Conservation (phyloP, 768 basidiomycete species). For the Tubosaeta brunneosetosa region DNA sequence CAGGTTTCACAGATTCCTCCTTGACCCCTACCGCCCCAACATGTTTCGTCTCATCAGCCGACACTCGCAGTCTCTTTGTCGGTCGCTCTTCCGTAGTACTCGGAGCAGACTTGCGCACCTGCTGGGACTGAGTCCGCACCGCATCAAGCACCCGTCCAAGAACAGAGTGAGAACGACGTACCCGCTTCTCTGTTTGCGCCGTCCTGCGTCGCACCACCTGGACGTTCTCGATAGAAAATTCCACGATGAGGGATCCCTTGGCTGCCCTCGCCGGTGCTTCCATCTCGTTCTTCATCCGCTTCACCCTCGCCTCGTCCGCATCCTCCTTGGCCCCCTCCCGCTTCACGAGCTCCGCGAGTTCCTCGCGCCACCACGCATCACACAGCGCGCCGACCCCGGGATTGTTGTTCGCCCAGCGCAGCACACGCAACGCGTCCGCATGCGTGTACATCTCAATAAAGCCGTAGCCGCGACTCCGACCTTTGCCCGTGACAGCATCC, state of each 20-base stretch:
- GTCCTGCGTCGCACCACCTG: conserved; percentile 80
- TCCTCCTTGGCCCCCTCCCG: too few relatives aligned
- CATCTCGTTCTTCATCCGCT: conserved; percentile 56
- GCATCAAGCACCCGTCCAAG: not conserved
- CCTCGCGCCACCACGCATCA: conserved; percentile 82
- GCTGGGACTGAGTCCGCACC: conserved; percentile 8
- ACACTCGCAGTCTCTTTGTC: conserved; percentile 39
- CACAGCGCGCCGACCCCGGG: conserved; percentile 58
- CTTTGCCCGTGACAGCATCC: conserved; percentile 82
- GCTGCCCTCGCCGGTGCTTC: conserved; percentile 35
- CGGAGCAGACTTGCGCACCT: conserved; percentile 2
- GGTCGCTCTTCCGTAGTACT: conserved; percentile 32
- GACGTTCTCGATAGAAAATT: conserved; percentile 94
- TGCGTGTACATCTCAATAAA: conserved; percentile 90
- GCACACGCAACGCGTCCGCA: conserved; percentile 82
- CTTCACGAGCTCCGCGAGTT: conserved; percentile 56
- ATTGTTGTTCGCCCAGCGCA: conserved; percentile 96
- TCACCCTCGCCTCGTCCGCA: conserved; percentile 50
- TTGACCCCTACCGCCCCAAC: conserved; percentile 18
- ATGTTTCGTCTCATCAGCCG: conserved; percentile 22
- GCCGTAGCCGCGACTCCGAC: conserved; percentile 90
- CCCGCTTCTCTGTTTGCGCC: conserved; percentile 41
- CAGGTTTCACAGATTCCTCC: conserved; percentile 23
- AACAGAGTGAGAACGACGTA: not conserved
- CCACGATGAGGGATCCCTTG: conserved; percentile 68